phyloP scores from a whole-genome alignment of 345 rosid genomes.

The Euphorbia lathyris region DNA sequence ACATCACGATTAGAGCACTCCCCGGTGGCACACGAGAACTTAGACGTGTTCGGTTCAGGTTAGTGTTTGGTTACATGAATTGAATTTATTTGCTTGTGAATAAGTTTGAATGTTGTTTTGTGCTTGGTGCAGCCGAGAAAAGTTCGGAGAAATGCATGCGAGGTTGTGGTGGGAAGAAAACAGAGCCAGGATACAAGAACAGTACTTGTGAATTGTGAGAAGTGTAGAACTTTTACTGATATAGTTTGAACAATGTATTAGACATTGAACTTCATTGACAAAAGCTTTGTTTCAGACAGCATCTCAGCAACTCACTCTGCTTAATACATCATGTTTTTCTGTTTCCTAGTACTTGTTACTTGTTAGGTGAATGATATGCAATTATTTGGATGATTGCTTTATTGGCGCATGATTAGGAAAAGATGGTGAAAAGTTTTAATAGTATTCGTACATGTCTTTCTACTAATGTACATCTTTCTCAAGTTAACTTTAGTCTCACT shows the following conservation, averaged over 20 bases:
- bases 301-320: slow-evolving; percentile 7
- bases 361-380: slow-evolving; percentile 14
- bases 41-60: slow-evolving; percentile 97
- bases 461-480: neutral
- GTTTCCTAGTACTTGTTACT: slow-evolving; percentile 7
- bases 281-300: slow-evolving; percentile 7
- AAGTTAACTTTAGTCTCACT: neutral
- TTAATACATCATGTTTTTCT: neutral
- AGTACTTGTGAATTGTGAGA: slow-evolving; percentile 79
- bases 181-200: slow-evolving; percentile 86
- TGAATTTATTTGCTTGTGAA: neutral
- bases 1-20: slow-evolving; percentile 74
- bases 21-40: slow-evolving; percentile 85
- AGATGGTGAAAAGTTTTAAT: slow-evolving; percentile 11
- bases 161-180: slow-evolving; percentile 98
- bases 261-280: slow-evolving; percentile 7
- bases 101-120: neutral
- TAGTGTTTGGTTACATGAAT: slow-evolving; percentile 10
- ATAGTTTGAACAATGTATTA: slow-evolving; percentile 12
- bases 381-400: slow-evolving; percentile 9
- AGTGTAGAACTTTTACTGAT: slow-evolving; percentile 11
- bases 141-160: slow-evolving; percentile 80
- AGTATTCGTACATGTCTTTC: neutral
- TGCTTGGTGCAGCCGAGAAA: slow-evolving; percentile 74
- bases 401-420: slow-evolving; percentile 2